Evolutionary conservation across 2,329 filamentous ascomycete species (phyloP), one percentile per base, ranked within the genome.

Genomic region (Hortaea sp.): DNA sequence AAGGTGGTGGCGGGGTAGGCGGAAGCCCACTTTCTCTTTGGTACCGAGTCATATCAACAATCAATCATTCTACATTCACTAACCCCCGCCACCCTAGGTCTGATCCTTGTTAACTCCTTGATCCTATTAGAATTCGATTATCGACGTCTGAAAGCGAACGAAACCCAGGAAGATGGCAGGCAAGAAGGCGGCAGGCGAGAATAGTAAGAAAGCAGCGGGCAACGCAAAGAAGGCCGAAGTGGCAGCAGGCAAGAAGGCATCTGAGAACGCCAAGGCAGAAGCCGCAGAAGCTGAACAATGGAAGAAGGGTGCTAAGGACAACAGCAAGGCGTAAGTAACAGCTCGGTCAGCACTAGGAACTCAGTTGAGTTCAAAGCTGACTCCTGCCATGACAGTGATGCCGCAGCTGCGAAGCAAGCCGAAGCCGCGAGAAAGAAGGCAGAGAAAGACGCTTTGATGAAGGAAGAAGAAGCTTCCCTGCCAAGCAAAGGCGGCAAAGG

Each of bases 151-250:
- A 20, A 20, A 4, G 20, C 13, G 20, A 34, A 34, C 9, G 9
- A 28, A 7, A 11, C 29, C 11, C n/a, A 39, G 29, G 7, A 44
- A 13, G 29, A 89, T 89, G 85, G 82, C 74, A 29, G 77, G 76
- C 57, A 87, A 85, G 68, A 89, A 85, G 61, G 66, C 42, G 20
- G 46, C 45, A 5, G 69, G 72, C 45, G 88, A 94, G 53, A 88
- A 85, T 69, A 84, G 76, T 66, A 97, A 95, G 71, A 97, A 97
- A 73, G 88, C 71, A 2, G 79, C 83, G 6, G 92, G 90, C 53
- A 88, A 95, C 67, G 88, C 89, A 52, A 79, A 88, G 69, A 97
- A 98, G 75, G 88, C 88, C 52, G 88, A 95, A 42, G 82, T 81
- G 3, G 90, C 88, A 1, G 85, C 86, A 6, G 70, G 77, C 47